Base-by-base conservation (phyloP, 345 rosid species). In the Salix udensis region DNA sequence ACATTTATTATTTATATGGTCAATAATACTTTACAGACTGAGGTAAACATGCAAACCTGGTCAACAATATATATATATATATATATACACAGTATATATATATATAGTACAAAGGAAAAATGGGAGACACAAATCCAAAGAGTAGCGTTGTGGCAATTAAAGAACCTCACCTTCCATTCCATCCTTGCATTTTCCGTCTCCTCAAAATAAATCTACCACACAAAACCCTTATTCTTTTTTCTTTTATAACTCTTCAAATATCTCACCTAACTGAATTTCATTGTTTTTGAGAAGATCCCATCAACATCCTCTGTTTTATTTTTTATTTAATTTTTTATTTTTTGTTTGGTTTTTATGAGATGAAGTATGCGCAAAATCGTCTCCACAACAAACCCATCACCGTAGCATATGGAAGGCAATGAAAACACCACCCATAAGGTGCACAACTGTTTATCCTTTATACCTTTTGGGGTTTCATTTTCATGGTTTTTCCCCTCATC, bases 361-460 rank as follows among this genome's bases (percentile, higher is more conserved):
- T 77, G 80, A 77, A 71, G 61, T 36, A 19, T 46, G 62, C 80
- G 1, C 34, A 64, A 48, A 71, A 7, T 77, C 55, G 7, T 23
- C 9, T 60, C 50, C 30, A 70, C 44, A 15, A 53, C 60, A 53
- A 52, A 16, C 71, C 71, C 70, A 74, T 79, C 67, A 64, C 72
- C 58, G 0, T 70, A 42, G 75, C 83, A n/a, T 58, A 86, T 88
- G 91, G 91, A 88, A 85, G 83, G 78, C 81, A 58, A 85, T 76
- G 79, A 74, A 67, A 75, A 78, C 61, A 74, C 80, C 75, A 42
- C 74, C 21, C 82, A 78, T 5, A 86, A 88, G 87, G 91, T 86
- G 74, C 50, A 44, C 71, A 24, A 34, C 26, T 3, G 26, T 13
- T 53, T 64, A 37, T 16, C 30, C 61, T 26, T 8, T 37, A 1